A percentile compares a stretch with the other conserved stretches of the same genome.
Conservation (phyloP, 306 rosid species). For the apple (Malus domestica) region ASM211411v1 NC_041798.1:32394501-32395000, state of each 20-base stretch:
- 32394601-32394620: slow-evolving; percentile 77
- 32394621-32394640: slow-evolving; percentile 70
- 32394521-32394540: slow-evolving; percentile 80
- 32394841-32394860: not conserved
- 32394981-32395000: slow-evolving; percentile 94
- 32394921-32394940: slow-evolving; percentile 15
- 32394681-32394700: slow-evolving; percentile 4
- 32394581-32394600: slow-evolving; percentile 85
- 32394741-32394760: not conserved
- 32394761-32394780: not conserved
- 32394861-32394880: too few relatives aligned
- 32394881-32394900: not conserved
- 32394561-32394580: slow-evolving; percentile 78
- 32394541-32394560: slow-evolving; percentile 80
- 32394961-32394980: slow-evolving; percentile 89
- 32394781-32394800: not conserved
- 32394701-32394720: not conserved
- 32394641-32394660: slow-evolving; percentile 76
- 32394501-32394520: slow-evolving; percentile 23
- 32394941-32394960: slow-evolving; percentile 92
- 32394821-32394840: not conserved
- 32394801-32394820: not conserved
- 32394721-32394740: not conserved
- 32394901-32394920: not conserved
- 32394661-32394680: slow-evolving; percentile 82